phyloP scores from a whole-genome alignment of 2,329 filamentous ascomycete genomes.

The Geosmithia morbida region DNA sequence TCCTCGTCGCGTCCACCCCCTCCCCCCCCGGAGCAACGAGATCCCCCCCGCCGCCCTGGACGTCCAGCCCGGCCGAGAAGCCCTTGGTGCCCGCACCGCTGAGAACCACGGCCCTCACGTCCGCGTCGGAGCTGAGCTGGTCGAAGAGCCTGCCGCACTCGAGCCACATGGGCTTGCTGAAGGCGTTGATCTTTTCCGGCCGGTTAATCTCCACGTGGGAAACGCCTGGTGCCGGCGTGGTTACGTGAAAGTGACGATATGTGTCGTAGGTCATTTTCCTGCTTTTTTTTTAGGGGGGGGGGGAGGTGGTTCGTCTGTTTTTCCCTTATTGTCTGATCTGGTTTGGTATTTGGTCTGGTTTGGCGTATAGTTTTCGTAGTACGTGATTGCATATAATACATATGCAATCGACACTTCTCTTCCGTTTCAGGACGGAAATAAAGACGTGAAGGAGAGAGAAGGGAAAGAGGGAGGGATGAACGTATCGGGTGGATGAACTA shows the following conservation, averaged over 20 bases:
- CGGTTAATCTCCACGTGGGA: conserved; percentile 90
- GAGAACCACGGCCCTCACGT: conserved; percentile 64
- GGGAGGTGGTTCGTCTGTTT: neutral
- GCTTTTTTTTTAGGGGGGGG: conserved; percentile 3
- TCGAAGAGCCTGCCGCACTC: conserved; percentile 63
- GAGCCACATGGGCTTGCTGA: conserved; percentile 72
- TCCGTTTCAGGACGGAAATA: no score
- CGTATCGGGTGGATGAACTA: no score
- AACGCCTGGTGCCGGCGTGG: conserved; percentile 57
- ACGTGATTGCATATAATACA: no score
- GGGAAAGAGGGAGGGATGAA: no score
- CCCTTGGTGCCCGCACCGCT: conserved; percentile 70
- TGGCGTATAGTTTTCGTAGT: no score
- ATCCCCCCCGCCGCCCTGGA: conserved; percentile 50
- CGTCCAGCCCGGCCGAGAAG: conserved; percentile 78
- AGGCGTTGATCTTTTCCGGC: conserved; percentile 76
- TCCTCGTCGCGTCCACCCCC: conserved; percentile 45
- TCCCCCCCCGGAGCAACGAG: conserved; percentile 29
- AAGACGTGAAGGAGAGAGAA: no score
- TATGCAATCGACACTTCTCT: no score
- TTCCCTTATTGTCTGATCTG: neutral
- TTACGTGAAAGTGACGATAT: conserved; percentile 59
- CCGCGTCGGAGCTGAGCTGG: conserved; percentile 54
- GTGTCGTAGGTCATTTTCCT: conserved; percentile 20
- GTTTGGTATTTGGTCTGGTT: no score